Percentiles rank a stretch among this genome's conserved stretches.
Evolutionary conservation across 1,284 basidiomycete genomes (phyloP).

Genomic region (Boletus smithii): DNA sequence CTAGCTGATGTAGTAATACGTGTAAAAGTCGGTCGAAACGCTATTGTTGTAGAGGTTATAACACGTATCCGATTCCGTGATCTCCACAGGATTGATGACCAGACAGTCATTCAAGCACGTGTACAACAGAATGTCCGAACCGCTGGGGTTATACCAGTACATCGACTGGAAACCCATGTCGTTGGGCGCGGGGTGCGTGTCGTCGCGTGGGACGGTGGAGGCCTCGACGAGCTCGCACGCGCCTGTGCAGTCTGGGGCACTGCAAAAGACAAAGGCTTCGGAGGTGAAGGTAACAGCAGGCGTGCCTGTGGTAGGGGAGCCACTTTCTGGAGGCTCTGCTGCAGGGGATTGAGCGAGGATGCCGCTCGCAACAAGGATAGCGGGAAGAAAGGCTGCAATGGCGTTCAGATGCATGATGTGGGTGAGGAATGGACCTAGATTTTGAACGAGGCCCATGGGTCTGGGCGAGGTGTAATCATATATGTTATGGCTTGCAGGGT

Average conservation of each 20-base stretch:
- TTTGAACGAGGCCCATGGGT: too few species aligned
- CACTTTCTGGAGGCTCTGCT: neutral
- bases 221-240: neutral
- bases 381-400: too few species aligned
- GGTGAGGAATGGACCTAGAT: too few species aligned
- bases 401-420: too few species aligned
- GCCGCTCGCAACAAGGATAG: too few species aligned
- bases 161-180: slow-evolving; percentile 4
- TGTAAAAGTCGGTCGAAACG: neutral
- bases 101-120: slow-evolving; percentile 1
- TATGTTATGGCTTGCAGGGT: too few species aligned
- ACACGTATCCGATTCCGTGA: neutral
- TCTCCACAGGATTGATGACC: neutral
- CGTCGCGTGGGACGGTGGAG: neutral
- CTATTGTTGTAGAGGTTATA: slow-evolving; percentile 10
- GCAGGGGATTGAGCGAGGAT: neutral
- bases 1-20: neutral
- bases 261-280: slow-evolving; percentile 8
- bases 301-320: neutral
- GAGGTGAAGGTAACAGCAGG: neutral
- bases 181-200: neutral
- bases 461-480: too few species aligned
- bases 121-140: neutral
- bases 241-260: neutral
- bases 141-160: neutral